Base-by-base conservation (phyloP, 345 rosid genomes). In the Lenwebbia sp. region DNA sequence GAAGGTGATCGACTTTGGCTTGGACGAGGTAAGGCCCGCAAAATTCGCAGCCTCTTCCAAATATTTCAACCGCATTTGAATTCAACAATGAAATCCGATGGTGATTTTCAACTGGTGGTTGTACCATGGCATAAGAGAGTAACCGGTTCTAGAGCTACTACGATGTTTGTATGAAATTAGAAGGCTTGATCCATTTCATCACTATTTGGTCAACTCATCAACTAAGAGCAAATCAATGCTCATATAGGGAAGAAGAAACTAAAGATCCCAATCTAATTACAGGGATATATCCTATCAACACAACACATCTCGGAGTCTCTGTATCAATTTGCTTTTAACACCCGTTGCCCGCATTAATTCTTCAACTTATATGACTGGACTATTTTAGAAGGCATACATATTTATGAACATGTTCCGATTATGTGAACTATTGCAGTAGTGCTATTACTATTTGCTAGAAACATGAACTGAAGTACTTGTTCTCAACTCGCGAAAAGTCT, bases 361-460 rank as follows among this genome's bases (percentile, higher is more conserved):
- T 58, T 58, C 65, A 13, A 58, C 65, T 12, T 58, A 58, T n/a
- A 58, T 53, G 2, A 94, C 93, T 30, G 22, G 23, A 53, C 55
- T 3, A 13, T 58, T 58, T n/a, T 26, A 58, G 13, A 26, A 12
- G 17, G 33, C 33, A 6, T 26, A 57, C 6, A 57, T 30, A 57
- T 57, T 57, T 26, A 57, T 11, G 62, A 57, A 2, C 6, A 3
- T 13, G 53, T 13, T 51, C 53, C 13, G 5, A 58, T 10, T 58
- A 12, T n/a, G 65, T n/a, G 33, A 58, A 4, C 30, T 58, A 58
- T 12, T 2, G 33, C 65, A 58, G 9, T 12, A n/a, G 14, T 58
- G 65, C 65, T n/a, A 26, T 58, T 26, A 58, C 70, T n/a, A 6
- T 58, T 57, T 26, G 9, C 70, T 60, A 13, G 37, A 13, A n/a